phyloP scores from a whole-genome alignment of 805 yeast genomes.

The Ogataea nakhonphanomensis region DNA sequence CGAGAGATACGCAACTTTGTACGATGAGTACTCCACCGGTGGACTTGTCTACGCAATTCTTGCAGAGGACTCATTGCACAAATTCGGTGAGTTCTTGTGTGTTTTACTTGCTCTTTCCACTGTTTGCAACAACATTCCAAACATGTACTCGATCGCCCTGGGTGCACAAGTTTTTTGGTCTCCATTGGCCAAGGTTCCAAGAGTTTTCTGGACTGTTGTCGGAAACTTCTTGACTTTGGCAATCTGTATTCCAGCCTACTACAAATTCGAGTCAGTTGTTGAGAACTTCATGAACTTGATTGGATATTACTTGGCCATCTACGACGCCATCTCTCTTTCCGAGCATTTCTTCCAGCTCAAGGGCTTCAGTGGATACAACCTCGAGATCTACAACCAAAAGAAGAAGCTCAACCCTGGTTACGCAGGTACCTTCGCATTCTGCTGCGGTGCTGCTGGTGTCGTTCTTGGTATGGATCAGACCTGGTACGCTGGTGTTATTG shows the following conservation, averaged over 20 bases:
- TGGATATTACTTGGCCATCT: conserved; percentile 87
- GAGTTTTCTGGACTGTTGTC: conserved; percentile 74
- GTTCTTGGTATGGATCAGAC: conserved; percentile 84
- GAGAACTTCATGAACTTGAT: conserved; percentile 86
- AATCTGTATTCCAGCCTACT: conserved; percentile 85
- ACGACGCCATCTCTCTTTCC: conserved; percentile 67
- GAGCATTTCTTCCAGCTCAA: conserved; percentile 81
- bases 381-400: conserved; percentile 57
- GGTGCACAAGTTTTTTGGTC: conserved; percentile 85
- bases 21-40: conserved; percentile 60
- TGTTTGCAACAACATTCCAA: conserved; percentile 88
- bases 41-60: conserved; percentile 79
- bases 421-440: conserved; percentile 76
- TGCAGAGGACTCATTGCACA: conserved; percentile 76
- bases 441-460: conserved; percentile 82
- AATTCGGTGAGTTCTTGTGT: conserved; percentile 86
- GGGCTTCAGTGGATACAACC: conserved; percentile 59
- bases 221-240: conserved; percentile 80
- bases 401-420: conserved; percentile 65
- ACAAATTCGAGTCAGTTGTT: conserved; percentile 69
- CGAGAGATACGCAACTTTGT: conserved; percentile 46
- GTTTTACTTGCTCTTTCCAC: conserved; percentile 83
- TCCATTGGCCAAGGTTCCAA: conserved; percentile 69
- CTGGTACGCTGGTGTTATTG: conserved; percentile 78
- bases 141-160: conserved; percentile 86